A percentile compares a stretch with the other conserved stretches of the same genome.
phyloP scores from a whole-genome alignment of 2,329 filamentous ascomycete species.

The Didymella sp. region DNA sequence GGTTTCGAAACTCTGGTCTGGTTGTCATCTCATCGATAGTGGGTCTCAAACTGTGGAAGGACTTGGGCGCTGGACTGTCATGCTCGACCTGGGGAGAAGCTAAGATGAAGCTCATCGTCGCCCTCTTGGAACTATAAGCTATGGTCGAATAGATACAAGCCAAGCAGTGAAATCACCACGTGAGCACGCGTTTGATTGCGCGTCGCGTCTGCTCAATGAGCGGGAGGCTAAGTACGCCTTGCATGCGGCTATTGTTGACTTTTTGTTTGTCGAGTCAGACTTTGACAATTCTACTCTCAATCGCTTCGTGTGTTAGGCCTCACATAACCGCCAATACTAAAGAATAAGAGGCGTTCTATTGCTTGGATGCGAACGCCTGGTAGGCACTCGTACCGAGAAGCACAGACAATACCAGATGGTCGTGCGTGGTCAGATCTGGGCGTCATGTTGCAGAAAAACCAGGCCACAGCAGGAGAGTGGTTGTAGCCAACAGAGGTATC shows the following conservation, averaged over 20 bases:
- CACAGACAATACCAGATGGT: constrained; percentile 5
- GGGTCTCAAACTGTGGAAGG: neutral
- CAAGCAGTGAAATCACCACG: neutral
- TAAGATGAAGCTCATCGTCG: neutral
- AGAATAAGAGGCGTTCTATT: neutral
- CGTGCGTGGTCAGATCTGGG: constrained; percentile 1
- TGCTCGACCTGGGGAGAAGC: neutral
- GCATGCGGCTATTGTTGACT: constrained; percentile 7
- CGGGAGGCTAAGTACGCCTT: constrained; percentile 14
- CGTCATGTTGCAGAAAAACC: too few species aligned
- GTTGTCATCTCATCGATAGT: neutral
- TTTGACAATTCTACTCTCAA: neutral
- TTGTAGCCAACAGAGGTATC: too few species aligned
- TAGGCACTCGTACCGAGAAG: constrained; percentile 2
- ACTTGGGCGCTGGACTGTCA: neutral
- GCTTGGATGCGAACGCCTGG: constrained; percentile 8
- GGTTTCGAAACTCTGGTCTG: neutral
- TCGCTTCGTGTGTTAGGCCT: neutral
- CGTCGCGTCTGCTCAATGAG: constrained; percentile 13
- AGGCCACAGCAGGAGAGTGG: too few species aligned
- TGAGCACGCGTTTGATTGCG: constrained; percentile 14
- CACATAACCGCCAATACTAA: too few species aligned
- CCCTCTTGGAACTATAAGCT: neutral
- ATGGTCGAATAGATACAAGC: neutral
- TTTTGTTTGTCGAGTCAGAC: neutral